phyloP scores from a whole-genome alignment of 108 stramenopile species.

The Stephanodiscus triporus region DNA sequence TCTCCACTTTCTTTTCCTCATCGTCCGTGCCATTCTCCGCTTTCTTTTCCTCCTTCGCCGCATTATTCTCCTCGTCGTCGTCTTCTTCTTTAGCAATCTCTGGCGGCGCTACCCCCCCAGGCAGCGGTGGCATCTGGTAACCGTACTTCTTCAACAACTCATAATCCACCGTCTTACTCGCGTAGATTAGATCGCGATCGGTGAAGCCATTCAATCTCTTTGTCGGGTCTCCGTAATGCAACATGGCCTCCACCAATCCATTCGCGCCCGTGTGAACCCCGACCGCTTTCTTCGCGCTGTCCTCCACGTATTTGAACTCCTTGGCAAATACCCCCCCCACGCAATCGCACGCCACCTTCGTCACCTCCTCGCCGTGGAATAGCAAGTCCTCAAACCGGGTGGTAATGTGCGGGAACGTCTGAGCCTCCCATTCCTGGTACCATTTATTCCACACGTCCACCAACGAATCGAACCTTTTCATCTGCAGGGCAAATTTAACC shows the following conservation, averaged over 20 bases:
- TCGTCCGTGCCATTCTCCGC: background rate
- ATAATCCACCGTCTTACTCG: conserved; percentile 51
- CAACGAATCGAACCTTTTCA: conserved; percentile 49
- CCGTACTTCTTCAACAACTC: conserved; percentile 66
- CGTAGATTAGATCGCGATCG: conserved; percentile 63
- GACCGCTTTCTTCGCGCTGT: conserved; percentile 59
- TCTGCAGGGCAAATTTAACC: conserved; percentile 45
- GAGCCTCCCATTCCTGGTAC: conserved; percentile 72
- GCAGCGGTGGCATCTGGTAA: conserved; percentile 26
- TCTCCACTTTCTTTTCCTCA: background rate
- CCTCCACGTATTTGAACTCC: conserved; percentile 67
- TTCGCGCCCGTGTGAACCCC: conserved; percentile 63
- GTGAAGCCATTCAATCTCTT: conserved; percentile 63
- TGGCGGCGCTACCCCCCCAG: background rate
- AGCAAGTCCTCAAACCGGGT: conserved; percentile 90
- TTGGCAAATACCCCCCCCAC: conserved; percentile 68
- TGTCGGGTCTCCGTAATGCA: conserved; percentile 75
- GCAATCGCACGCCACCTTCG: conserved; percentile 72
- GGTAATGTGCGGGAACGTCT: conserved; percentile 70
- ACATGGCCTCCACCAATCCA: conserved; percentile 73
- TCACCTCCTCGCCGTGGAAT: conserved; percentile 72
- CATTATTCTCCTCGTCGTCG: background rate
- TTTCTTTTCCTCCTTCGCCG: background rate
- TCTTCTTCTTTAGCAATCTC: background rate
- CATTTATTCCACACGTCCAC: conserved; percentile 79